Conservation (phyloP, 352 stramenopile species). For the Globisporangium polare region DNA sequence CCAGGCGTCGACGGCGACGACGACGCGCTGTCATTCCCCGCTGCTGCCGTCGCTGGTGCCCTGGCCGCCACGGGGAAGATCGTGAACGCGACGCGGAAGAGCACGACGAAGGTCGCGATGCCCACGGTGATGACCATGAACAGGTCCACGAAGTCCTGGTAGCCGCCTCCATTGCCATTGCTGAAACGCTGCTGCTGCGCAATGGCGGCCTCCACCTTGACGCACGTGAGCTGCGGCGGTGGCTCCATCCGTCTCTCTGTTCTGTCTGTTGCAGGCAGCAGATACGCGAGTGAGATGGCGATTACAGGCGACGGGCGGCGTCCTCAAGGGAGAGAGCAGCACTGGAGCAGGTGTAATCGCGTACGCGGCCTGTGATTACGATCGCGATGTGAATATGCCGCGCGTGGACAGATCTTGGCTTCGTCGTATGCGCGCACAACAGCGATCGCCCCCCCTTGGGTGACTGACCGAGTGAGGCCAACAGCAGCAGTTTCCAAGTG, state of each 20-base stretch:
- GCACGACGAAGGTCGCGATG: slow-evolving; percentile 55
- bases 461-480: no score
- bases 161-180: slow-evolving; percentile 5
- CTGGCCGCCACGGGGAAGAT: slow-evolving; percentile 27
- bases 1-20: background rate
- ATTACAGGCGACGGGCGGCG: background rate
- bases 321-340: background rate
- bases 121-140: slow-evolving; percentile 66
- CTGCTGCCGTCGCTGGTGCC: background rate
- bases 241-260: background rate
- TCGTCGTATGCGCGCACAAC: background rate
- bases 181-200: background rate
- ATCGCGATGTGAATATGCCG: background rate
- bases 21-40: background rate
- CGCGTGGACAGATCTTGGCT: background rate
- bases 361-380: slow-evolving; percentile 4
- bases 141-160: slow-evolving; percentile 49
- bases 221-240: background rate
- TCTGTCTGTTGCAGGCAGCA: background rate
- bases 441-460: slow-evolving; percentile 1
- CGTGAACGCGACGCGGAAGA: slow-evolving; percentile 61
- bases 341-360: background rate
- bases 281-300: background rate
- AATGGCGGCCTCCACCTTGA: background rate
- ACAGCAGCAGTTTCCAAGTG: no score